phyloP scores from a whole-genome alignment of 148 eudicot genomes.

The Limonium bicolor region DNA sequence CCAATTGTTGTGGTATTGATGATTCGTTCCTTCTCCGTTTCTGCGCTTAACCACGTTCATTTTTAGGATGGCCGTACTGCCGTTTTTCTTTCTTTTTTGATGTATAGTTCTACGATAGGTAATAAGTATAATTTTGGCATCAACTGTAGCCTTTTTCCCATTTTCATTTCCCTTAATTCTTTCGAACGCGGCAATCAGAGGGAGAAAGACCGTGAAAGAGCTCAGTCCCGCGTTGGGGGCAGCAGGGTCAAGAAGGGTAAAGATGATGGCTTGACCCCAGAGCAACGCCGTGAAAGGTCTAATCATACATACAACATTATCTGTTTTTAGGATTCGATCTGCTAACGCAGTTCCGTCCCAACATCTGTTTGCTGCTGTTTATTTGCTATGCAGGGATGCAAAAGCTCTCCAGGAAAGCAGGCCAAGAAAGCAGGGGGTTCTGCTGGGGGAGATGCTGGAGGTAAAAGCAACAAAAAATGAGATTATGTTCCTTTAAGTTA shows the following conservation, averaged over 20 bases:
- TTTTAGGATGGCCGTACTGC: too few relatives aligned
- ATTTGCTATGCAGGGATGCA: slow-evolving; percentile 43
- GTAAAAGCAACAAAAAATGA: slow-evolving; percentile 62
- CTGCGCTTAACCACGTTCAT: too few relatives aligned
- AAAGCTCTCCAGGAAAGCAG: slow-evolving; percentile 84
- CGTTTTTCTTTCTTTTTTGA: too few relatives aligned
- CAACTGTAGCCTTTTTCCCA: too few relatives aligned
- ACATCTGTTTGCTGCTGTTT: neutral
- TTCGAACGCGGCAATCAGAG: slow-evolving; percentile 43
- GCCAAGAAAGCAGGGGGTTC: slow-evolving; percentile 59
- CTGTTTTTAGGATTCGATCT: neutral
- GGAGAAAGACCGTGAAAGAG: slow-evolving; percentile 52
- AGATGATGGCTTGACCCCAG: slow-evolving; percentile 89
- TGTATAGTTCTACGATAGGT: too few relatives aligned
- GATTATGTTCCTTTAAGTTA: too few relatives aligned
- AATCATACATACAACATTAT: too few relatives aligned
- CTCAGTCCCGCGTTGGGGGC: slow-evolving; percentile 33
- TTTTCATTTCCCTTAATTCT: slow-evolving; percentile 7
- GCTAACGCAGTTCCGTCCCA: neutral
- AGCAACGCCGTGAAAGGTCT: slow-evolving; percentile 92
- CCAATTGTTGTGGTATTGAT: too few relatives aligned
- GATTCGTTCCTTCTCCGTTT: too few relatives aligned
- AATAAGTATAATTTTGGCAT: too few relatives aligned
- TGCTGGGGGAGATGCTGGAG: slow-evolving; percentile 36
- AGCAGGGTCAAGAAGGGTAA: slow-evolving; percentile 34